Base-by-base conservation (phyloP, 352 stramenopile genomes). In the Globisporangium nodosum region DNA sequence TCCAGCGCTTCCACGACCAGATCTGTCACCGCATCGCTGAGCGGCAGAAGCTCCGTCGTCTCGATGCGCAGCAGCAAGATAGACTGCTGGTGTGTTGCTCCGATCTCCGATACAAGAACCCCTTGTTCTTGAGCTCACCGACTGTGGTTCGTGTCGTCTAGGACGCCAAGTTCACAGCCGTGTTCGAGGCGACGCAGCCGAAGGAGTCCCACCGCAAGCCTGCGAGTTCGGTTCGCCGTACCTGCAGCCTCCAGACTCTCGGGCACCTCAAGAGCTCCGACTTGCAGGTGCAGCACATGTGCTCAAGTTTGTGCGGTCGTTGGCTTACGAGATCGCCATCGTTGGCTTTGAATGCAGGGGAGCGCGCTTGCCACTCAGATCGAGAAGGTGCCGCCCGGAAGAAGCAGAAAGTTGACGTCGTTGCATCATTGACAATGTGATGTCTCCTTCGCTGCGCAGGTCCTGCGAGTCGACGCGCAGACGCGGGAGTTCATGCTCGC, bases 1-100 rank as follows among this genome's bases (percentile, higher is more conserved):
- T 90, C 46, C 74, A 71, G 31, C 66, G 69, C 24, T 90, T 90
- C 52, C 78, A 84, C 48, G 71, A 76, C 15, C 76, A 86, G 52
- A 81, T 84, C 24, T 90, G 80, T 59, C 49, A 68, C 27, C 74
- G 77, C 5, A 78, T 90, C 33, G 79, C 68, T 24, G 76, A 73
- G 15, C 69, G 64, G 50, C 71, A 78, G 54, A 52, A 69, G 15
- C 60, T 79, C 61, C 66, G 81, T 42, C 75, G 67, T 3, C 52
- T 70, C 49, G 48, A 72, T 39, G 37, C 56, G 20, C 61, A 69
- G 35, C 56, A 56, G n/a, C 56, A 58, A 21, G 55, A 61, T 11
- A 69, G 75, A 56, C 46, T 57, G 15, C 58, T 81, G 47, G 71
- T 80, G 21, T 33, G 64, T 6, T 27, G 9, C 7, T 37, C 33